Evolutionary conservation across 78 protist genomes (phyloP).

Genomic region (Mantamonas sphyraenae): DNA sequence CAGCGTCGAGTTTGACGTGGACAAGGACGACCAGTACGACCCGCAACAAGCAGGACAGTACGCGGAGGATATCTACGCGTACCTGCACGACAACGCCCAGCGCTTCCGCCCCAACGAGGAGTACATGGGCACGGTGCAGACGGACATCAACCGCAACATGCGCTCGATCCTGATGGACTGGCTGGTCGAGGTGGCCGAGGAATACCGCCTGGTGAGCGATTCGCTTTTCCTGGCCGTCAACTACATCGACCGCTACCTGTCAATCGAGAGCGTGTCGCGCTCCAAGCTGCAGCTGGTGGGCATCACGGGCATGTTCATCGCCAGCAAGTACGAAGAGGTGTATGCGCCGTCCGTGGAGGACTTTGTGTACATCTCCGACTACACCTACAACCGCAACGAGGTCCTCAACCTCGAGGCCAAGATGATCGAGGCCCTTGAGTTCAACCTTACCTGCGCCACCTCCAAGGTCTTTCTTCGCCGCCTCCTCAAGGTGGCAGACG

Average conservation of each 20-base stretch:
- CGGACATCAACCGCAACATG: constrained; percentile 58
- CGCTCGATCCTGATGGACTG: constrained; percentile 77
- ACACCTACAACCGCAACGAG: constrained; percentile 83
- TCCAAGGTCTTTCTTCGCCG: constrained; percentile 84
- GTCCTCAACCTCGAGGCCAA: constrained; percentile 76
- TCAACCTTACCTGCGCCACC: constrained; percentile 66
- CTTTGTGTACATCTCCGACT: constrained; percentile 86
- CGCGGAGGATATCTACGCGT: constrained; percentile 14
- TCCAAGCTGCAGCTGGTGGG: constrained; percentile 80
- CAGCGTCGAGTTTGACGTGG: too few species aligned
- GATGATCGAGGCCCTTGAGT: constrained; percentile 66
- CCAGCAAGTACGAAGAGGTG: constrained; percentile 95
- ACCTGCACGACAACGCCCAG: constrained; percentile 12
- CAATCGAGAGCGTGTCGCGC: constrained; percentile 36
- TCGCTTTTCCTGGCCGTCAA: constrained; percentile 77
- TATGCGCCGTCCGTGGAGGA: constrained; percentile 88
- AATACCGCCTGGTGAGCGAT: constrained; percentile 58
- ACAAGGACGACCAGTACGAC: neutral
- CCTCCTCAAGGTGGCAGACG: constrained; percentile 73
- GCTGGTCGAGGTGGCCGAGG: constrained; percentile 63
- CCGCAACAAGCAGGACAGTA: constrained; percentile 21
- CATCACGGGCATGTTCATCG: constrained; percentile 53
- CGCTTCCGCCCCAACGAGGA: neutral
- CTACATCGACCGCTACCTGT: constrained; percentile 80
- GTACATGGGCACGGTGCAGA: constrained; percentile 7